Evolutionary conservation across 257 asterid genomes (phyloP), one percentile per base, ranked within the genome.

Genomic region (Nyctanthes arbortristis): DNA sequence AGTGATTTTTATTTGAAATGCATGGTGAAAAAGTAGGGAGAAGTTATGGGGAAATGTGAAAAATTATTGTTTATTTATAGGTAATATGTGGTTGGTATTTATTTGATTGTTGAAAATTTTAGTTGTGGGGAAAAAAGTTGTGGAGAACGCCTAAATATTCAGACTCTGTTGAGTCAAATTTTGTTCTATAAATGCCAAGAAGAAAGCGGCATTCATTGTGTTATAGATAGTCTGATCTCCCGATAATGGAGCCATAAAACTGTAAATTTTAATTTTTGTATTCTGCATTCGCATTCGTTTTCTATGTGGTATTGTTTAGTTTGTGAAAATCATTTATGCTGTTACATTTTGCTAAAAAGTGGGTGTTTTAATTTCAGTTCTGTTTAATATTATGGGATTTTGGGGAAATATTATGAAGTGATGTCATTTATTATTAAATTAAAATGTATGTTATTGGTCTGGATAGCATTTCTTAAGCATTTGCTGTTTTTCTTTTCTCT

Each of bases 401-500:
- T 63, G 60, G 33, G 10, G n/a, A 27, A 32, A 12, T 65, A 49
- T 45, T 11, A 11, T 14, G 37, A 69, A 61, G 14, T 37, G 10
- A 43, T 54, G 32, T 43, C 11, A 29, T 47, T 7, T 18, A 28
- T 24, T 66, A 20, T 61, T 61, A n/a, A n/a, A n/a, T n/a, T n/a
- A 70, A 49, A 34, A 65, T 27, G 20, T 30, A 4, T 33, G 64
- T 63, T 40, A 55, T 61, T 49, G 30, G 28, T 61, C 32, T 57
- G 47, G 58, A 52, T 27, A 3, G 39, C 49, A 37, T 32, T 54
- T 56, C 35, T 6, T 60, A 20, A 65, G 22, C 12, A 67, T 31
- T 36, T 39, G 61, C 39, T 36, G 27, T 4, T 58, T 33, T 49
- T 7, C 35, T 56, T 9, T 62, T 55, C 29, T 61, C 57, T 79